phyloP scores from a whole-genome alignment of 2,329 filamentous ascomycete genomes.

The Westerdykella ornata region DNA sequence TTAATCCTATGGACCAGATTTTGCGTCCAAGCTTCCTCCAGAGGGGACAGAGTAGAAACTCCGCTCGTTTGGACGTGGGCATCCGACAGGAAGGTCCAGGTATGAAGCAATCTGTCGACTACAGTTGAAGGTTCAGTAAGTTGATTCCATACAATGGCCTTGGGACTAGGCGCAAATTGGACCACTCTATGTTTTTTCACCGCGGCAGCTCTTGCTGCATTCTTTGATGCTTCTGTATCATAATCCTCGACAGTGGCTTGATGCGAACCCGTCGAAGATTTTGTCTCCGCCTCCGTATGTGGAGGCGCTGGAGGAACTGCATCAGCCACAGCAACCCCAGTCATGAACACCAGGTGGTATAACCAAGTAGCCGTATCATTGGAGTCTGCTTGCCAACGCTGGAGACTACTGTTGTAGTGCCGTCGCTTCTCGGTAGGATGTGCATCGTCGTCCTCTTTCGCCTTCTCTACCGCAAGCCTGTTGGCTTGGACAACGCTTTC shows the following conservation, averaged over 20 bases:
- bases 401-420: conserved; percentile 4
- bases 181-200: background rate
- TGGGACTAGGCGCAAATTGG: background rate
- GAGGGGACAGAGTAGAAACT: too few relatives aligned
- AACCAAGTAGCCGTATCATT: conserved; percentile 19
- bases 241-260: background rate
- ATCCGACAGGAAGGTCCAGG: conserved; percentile 10
- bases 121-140: conserved; percentile 11
- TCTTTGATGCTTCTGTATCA: background rate
- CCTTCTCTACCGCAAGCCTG: conserved; percentile 12
- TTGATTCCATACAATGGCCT: conserved; percentile 6
- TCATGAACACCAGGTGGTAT: conserved; percentile 13
- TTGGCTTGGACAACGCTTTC: conserved; percentile 16
- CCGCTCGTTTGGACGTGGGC: conserved; percentile 11
- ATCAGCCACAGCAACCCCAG: background rate
- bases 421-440: conserved; percentile 1
- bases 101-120: conserved; percentile 12
- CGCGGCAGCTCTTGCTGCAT: background rate
- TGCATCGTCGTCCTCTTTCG: conserved; percentile 7
- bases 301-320: background rate
- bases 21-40: too few relatives aligned
- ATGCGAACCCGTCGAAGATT: background rate
- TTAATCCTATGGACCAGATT: background rate
- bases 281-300: background rate
- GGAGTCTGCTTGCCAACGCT: conserved; percentile 9